phyloP scores from a whole-genome alignment of 306 rosid genomes.

The Arachis stenosperma region DNA sequence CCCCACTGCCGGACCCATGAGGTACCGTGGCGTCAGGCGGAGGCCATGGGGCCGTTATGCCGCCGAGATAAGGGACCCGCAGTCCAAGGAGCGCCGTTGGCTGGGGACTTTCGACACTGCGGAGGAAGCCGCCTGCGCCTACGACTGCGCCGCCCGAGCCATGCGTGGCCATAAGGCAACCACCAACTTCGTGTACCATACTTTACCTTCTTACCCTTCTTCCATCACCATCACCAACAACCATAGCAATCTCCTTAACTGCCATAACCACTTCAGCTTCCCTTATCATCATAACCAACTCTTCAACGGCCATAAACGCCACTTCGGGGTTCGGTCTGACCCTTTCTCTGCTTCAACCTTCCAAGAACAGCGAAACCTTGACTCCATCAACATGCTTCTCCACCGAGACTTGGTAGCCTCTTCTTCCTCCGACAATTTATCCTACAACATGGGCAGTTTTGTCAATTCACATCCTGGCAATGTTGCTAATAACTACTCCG shows the following conservation, averaged over 20 bases:
- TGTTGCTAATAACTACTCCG: too few species aligned
- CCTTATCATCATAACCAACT: not conserved
- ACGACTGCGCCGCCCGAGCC: constrained; percentile 93
- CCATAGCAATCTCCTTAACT: constrained; percentile 42
- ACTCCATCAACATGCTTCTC: constrained; percentile 59
- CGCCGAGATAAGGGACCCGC: constrained; percentile 94
- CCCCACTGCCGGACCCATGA: constrained; percentile 23
- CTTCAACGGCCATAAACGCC: constrained; percentile 27
- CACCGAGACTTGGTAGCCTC: constrained; percentile 47
- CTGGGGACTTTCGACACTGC: constrained; percentile 97
- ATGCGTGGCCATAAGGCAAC: constrained; percentile 93
- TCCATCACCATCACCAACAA: constrained; percentile 41
- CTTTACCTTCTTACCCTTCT: constrained; percentile 42
- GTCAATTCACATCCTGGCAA: too few species aligned
- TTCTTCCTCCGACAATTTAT: constrained; percentile 34
- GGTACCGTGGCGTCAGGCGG: constrained; percentile 96
- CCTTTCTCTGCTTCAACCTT: constrained; percentile 7
- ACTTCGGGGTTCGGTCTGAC: constrained; percentile 29
- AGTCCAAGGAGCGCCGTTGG: constrained; percentile 90
- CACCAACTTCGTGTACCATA: constrained; percentile 76
- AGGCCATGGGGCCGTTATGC: constrained; percentile 99
- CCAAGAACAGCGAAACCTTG: constrained; percentile 22
- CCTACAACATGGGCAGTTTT: too few species aligned
- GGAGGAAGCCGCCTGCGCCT: constrained; percentile 96
- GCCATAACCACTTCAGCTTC: constrained; percentile 35